Conservation (phyloP, 2,329 filamentous ascomycete genomes). For the Endothia cerciana region DNA sequence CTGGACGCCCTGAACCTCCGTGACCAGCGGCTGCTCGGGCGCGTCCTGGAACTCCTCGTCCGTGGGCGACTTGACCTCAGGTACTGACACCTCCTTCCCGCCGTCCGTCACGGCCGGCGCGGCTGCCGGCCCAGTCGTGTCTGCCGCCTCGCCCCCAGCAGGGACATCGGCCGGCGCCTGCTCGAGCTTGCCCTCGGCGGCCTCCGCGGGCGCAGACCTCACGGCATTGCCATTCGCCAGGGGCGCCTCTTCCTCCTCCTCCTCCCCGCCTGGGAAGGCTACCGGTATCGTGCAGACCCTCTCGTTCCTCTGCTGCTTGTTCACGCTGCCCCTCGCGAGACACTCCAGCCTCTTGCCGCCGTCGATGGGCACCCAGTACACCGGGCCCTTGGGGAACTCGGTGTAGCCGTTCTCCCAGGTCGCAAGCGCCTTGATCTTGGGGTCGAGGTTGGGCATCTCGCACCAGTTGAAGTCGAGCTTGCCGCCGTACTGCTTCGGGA, state of each 20-base stretch:
- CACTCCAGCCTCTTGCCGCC: slow-evolving; percentile 55
- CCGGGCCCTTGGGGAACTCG: slow-evolving; percentile 60
- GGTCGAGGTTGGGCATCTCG: slow-evolving; percentile 74
- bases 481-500: slow-evolving; percentile 89
- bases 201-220: slow-evolving; percentile 13
- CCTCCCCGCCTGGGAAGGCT: slow-evolving; percentile 32
- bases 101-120: slow-evolving; percentile 20
- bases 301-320: slow-evolving; percentile 50
- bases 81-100: slow-evolving; percentile 19
- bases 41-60: slow-evolving; percentile 18
- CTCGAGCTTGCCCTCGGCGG: not conserved
- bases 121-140: slow-evolving; percentile 15
- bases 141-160: slow-evolving; percentile 21
- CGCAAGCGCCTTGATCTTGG: slow-evolving; percentile 53
- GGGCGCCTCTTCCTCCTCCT: slow-evolving; percentile 18
- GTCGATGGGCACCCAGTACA: slow-evolving; percentile 59
- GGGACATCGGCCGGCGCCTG: not conserved
- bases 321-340: slow-evolving; percentile 53
- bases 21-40: slow-evolving; percentile 16
- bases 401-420: slow-evolving; percentile 56
- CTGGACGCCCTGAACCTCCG: slow-evolving; percentile 31
- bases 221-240: slow-evolving; percentile 17
- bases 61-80: slow-evolving; percentile 10
- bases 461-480: slow-evolving; percentile 83
- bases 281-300: slow-evolving; percentile 54